A percentile compares a stretch with the other conserved stretches of the same genome.
Evolutionary conservation across 306 rosid species (phyloP).

Genomic region (Potentilla sterilis): DNA sequence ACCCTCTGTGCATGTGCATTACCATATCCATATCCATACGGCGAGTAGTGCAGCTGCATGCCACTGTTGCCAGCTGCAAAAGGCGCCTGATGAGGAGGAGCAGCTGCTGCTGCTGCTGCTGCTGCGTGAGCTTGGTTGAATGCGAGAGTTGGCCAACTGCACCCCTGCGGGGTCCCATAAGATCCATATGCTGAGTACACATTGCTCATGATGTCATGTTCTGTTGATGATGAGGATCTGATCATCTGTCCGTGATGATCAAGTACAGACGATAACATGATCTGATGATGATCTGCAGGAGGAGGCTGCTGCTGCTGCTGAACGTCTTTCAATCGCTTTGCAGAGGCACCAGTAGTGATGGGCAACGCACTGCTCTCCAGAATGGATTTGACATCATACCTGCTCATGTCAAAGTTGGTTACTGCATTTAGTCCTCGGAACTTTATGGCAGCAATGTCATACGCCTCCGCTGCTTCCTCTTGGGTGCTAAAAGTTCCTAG

Average conservation of each 20-base stretch:
- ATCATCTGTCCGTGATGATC: constrained; percentile 3
- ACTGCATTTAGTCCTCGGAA: constrained; percentile 89
- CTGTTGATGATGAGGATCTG: constrained; percentile 10
- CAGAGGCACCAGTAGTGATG: constrained; percentile 53
- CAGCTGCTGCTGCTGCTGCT: too few relatives aligned
- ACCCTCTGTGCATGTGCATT: constrained; percentile 37
- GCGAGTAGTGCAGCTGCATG: constrained; percentile 45
- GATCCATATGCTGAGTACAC: constrained; percentile 6
- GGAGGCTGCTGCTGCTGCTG: constrained; percentile 31
- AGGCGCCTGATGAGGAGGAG: constrained; percentile 7
- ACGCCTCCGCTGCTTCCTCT: constrained; percentile 98
- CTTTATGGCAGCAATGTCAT: constrained; percentile 90
- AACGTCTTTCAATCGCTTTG: constrained; percentile 72
- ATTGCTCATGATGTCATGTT: constrained; percentile 1
- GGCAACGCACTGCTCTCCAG: constrained; percentile 77
- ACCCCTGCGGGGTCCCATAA: constrained; percentile 2
- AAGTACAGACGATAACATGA: neutral
- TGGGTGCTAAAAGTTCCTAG: constrained; percentile 92
- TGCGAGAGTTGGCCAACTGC: constrained; percentile 54
- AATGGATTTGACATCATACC: constrained; percentile 82
- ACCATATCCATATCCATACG: constrained; percentile 1
- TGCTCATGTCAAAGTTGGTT: constrained; percentile 91
- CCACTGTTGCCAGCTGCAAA: constrained; percentile 4
- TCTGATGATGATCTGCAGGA: neutral
- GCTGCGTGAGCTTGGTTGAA: constrained; percentile 46